A percentile compares a stretch with the other conserved stretches of the same genome.
These are phyloP conservation scores for Lanmaoa rubissima DNA, from an alignment of 768 basidiomycete genomes.

Conservation along the genomic window DNA sequence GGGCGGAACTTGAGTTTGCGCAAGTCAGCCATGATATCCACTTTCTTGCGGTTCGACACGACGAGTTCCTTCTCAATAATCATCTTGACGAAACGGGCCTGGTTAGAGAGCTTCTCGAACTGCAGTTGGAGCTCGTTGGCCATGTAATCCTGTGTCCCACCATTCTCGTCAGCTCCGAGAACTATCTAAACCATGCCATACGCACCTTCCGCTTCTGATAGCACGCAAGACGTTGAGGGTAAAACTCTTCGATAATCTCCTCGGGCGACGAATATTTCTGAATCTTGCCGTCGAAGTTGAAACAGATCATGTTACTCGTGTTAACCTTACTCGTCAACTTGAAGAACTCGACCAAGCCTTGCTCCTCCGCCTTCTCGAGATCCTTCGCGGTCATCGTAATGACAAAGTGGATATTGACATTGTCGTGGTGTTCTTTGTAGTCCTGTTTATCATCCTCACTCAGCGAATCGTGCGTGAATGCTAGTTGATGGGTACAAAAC, in stretches of 20 bases:
- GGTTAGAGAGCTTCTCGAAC: constrained; percentile 86
- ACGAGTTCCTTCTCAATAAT: constrained; percentile 81
- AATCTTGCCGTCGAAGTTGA: constrained; percentile 95
- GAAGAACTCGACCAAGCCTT: constrained; percentile 90
- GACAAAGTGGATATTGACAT: constrained; percentile 85
- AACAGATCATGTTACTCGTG: constrained; percentile 98
- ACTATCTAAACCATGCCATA: background rate
- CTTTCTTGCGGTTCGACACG: constrained; percentile 87
- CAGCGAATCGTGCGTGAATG: background rate
- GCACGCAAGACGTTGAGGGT: constrained; percentile 79
- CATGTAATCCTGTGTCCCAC: constrained; percentile 64
- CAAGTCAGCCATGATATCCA: constrained; percentile 80
- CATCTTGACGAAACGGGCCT: constrained; percentile 96
- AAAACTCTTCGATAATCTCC: constrained; percentile 92
- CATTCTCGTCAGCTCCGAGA: background rate
- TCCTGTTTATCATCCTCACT: constrained; percentile 52
- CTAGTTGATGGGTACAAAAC: constrained; percentile 35
- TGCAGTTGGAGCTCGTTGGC: constrained; percentile 77
- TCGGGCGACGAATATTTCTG: constrained; percentile 89
- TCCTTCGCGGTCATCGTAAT: constrained; percentile 78
- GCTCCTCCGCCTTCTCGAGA: constrained; percentile 82
- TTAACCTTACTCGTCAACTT: constrained; percentile 81
- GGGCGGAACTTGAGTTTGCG: constrained; percentile 84
- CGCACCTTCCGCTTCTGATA: constrained; percentile 96
- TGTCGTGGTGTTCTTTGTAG: constrained; percentile 96